Base-by-base conservation (phyloP, 1,139 yeast genomes). In the Saccharomyces hybrid region DNA sequence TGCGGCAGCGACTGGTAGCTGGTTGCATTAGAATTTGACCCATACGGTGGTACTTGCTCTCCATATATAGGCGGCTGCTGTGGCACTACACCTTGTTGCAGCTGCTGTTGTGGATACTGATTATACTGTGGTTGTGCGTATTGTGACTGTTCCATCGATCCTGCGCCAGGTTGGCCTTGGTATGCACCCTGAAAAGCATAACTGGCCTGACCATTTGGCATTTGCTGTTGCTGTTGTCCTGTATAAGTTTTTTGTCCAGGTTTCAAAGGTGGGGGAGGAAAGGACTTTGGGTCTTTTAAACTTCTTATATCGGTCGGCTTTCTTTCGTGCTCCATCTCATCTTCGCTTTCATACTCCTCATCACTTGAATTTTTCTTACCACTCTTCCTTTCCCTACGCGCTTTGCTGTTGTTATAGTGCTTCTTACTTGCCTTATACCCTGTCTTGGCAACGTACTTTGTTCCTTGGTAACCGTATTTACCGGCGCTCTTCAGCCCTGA, bases 191-290 rank as follows among this genome's bases (percentile, higher is more conserved):
- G 44, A 11, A 23, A 38, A 14, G 44, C 50, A 47, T 58, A 59
- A 23, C 53, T 58, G 2, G 50, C 47, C 47, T 49, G 53, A 41
- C 56, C 42, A 34, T 50, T 48, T 47, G 59, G 34, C 51, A 54
- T 47, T 31, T 52, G 48, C 38, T 58, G 63, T 50, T 53, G 58
- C 48, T 57, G 66, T 30, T 52, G 50, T 50, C 66, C 63, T 6
- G 62, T 62, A 49, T 70, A 65, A 52, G 68, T 72, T 47, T 54
- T 58, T 51, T 74, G 73, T 6, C 72, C 75, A 3, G 77, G 74
- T 67, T 73, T 73, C 61, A 72, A 59, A 0, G 86, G 86, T 1
- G 86, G 86, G 1, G 84, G 77, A 11, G 85, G 83, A 56, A 81
- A 75, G 11, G 69, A 55, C 4, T 64, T 61, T 7, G 81, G 77